These are phyloP conservation scores for Beauveria rudraprayagi DNA, from an alignment of 2,329 filamentous ascomycete species.

Conservation along the genomic window DNA sequence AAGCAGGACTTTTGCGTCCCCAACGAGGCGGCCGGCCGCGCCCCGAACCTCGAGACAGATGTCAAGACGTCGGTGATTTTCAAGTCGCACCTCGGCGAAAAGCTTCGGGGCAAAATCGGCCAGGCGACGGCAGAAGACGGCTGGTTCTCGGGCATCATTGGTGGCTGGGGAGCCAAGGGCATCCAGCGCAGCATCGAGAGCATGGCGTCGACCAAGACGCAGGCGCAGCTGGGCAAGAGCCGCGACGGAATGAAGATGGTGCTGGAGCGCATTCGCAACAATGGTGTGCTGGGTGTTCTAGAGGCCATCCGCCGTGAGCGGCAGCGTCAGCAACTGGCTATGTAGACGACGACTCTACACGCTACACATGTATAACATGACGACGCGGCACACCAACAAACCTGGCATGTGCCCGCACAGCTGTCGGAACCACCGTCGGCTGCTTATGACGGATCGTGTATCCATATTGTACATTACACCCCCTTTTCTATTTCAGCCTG, in stretches of 20 bases:
- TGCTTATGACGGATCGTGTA: slow-evolving; percentile 16
- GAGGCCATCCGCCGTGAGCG: slow-evolving; percentile 44
- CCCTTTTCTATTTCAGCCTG: slow-evolving; percentile 26
- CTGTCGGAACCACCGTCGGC: not conserved
- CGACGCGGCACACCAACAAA: not conserved
- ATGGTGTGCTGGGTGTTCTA: slow-evolving; percentile 49
- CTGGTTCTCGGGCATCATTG: slow-evolving; percentile 45
- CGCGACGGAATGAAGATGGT: slow-evolving; percentile 79
- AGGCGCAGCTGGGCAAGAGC: slow-evolving; percentile 71
- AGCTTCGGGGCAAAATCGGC: slow-evolving; percentile 48
- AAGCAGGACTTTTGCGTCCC: slow-evolving; percentile 57
- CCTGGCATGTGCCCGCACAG: slow-evolving; percentile 7
- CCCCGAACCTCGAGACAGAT: slow-evolving; percentile 42
- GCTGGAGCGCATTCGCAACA: slow-evolving; percentile 58
- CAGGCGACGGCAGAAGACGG: slow-evolving; percentile 35
- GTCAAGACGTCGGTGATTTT: slow-evolving; percentile 70
- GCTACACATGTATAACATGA: slow-evolving; percentile 6
- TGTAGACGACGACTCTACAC: not conserved
- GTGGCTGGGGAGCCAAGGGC: slow-evolving; percentile 58
- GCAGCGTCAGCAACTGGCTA: slow-evolving; percentile 21
- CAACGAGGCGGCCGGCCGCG: slow-evolving; percentile 16
- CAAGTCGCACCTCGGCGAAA: slow-evolving; percentile 63
- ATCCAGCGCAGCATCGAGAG: slow-evolving; percentile 73
- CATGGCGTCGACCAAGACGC: slow-evolving; percentile 68
- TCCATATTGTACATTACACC: slow-evolving; percentile 25